These are phyloP conservation scores for Starmerella geochares DNA, from an alignment of 805 yeast species.

Conservation along the genomic window DNA sequence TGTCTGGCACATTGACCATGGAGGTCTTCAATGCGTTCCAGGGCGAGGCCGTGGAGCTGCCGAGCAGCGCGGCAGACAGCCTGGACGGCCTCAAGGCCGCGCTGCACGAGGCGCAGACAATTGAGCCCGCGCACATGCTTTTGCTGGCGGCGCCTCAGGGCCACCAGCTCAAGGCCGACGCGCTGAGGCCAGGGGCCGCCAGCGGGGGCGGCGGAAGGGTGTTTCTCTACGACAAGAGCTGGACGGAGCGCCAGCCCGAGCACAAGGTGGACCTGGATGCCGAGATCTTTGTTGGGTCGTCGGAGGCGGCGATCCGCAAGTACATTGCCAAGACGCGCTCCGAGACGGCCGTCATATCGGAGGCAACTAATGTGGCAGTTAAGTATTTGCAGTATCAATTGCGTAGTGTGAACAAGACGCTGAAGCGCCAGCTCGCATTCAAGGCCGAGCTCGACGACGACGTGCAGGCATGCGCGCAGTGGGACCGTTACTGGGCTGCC, in stretches of 20 bases:
- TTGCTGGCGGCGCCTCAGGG: conserved; percentile 20
- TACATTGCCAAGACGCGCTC: background rate
- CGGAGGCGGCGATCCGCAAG: background rate
- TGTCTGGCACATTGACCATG: conserved; percentile 17
- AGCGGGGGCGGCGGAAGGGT: conserved; percentile 24
- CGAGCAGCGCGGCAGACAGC: conserved; percentile 22
- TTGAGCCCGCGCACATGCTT: conserved; percentile 26
- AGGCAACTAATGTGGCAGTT: conserved; percentile 6
- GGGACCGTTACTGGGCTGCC: conserved; percentile 20
- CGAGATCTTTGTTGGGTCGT: conserved; percentile 7
- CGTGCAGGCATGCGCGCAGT: conserved; percentile 17
- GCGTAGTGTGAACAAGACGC: background rate
- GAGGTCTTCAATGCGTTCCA: conserved; percentile 26
- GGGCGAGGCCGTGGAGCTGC: conserved; percentile 22
- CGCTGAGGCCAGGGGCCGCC: conserved; percentile 11
- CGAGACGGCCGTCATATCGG: conserved; percentile 5
- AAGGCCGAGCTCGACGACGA: conserved; percentile 16
- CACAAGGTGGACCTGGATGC: conserved; percentile 1
- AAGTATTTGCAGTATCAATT: conserved; percentile 11
- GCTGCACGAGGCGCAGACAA: conserved; percentile 16
- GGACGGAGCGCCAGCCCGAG: conserved; percentile 11
- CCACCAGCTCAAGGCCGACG: conserved; percentile 25
- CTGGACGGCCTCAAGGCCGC: conserved; percentile 23
- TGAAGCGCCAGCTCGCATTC: conserved; percentile 4
- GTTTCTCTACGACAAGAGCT: conserved; percentile 25